Evolutionary conservation across 2,329 filamentous ascomycete species (phyloP), one percentile per base, ranked within the genome.

Genomic region (Colletotrichum nymphaeae): DNA sequence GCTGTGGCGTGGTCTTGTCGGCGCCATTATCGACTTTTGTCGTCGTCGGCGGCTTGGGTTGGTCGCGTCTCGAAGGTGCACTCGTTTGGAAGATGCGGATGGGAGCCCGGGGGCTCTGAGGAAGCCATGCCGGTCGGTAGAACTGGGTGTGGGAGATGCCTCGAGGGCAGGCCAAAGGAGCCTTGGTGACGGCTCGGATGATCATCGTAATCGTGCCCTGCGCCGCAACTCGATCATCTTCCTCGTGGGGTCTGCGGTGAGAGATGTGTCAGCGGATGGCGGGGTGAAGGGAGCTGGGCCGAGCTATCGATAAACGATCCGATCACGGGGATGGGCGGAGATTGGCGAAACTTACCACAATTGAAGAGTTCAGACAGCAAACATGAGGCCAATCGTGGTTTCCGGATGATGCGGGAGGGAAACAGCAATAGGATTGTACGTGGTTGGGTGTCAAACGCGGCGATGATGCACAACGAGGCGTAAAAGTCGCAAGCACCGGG

Each of bases 11-110:
- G 9, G 37, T 11, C 66, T 59, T 58, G 4, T 32, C n/a, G 12
- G 22, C 19, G 22, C 49, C 69, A 68, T 60, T 63, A n/a, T 53
- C 26, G 1, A n/a, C 7, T 6, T 49, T 68, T 8, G 65, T 64
- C 19, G 67, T 64, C 37, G 72, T 5, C n/a, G 37, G 58, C 5
- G 22, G 53, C 37, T 64, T 73, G 0, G 58, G 1, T 52, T 69
- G 62, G n/a, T 75, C 73, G 37, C 69, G 73, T 55, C 59, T 67
- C 57, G 60, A 35, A 4, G 67, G 57, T 24, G 72, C 72, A 59
- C 73, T 70, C 12, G 74, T 75, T 42, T 75, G 74, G 52, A 76
- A 76, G 59, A 76, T 28, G 58, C 74, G 74, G n/a, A 75, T 57
- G 19, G 73, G 59, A 14, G 66, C 63, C 22, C 69, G 63, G 5